Percentiles rank a stretch among this genome's conserved stretches.
These are phyloP conservation scores for Talaromyces sp. DNA, from an alignment of 2,329 filamentous ascomycete species.

Conservation along the genomic window DNA sequence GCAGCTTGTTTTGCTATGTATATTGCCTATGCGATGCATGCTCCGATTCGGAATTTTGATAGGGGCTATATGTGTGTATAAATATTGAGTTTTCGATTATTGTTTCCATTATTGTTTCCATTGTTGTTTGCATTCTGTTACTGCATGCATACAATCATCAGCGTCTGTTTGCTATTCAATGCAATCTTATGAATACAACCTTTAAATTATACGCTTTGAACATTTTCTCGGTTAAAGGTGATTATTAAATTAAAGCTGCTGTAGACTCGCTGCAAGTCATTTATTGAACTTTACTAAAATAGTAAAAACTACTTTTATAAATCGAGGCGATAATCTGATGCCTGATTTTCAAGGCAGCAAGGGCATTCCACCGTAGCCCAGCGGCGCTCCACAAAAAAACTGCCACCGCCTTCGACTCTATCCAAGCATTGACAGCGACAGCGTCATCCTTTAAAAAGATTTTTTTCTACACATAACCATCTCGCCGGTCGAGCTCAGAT, in stretches of 20 bases:
- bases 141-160: background rate
- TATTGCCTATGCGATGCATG: background rate
- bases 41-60: background rate
- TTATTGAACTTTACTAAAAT: background rate
- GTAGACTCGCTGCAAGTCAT: background rate
- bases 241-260: background rate
- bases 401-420: conserved; percentile 2
- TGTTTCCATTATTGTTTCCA: background rate
- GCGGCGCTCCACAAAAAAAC: background rate
- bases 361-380: background rate
- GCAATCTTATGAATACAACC: background rate
- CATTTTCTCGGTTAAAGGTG: background rate
- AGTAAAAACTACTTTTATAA: background rate
- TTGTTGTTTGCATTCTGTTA: background rate
- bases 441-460: background rate
- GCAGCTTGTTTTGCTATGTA: background rate
- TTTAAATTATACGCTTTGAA: too few species aligned
- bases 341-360: background rate
- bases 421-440: background rate
- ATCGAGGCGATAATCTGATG: background rate
- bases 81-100: background rate
- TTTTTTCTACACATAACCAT: background rate
- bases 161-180: background rate
- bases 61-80: background rate
- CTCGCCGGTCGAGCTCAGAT: background rate